phyloP scores from a whole-genome alignment of 306 rosid species.

The Cucurbita moschata region DNA sequence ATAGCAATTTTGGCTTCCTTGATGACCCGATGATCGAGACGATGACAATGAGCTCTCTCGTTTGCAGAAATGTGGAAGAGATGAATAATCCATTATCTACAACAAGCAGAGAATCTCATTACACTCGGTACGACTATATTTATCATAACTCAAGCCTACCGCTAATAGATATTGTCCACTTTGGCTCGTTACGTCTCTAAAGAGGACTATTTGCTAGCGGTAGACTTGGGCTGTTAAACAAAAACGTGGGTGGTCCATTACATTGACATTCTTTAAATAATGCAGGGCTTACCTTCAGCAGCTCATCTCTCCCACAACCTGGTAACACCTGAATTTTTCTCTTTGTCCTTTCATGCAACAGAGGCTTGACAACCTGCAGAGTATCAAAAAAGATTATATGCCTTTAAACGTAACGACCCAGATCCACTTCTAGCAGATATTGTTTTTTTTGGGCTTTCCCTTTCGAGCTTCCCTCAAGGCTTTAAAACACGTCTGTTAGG shows the following conservation, averaged over 20 bases:
- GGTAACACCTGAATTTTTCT: constrained; percentile 71
- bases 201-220: too few relatives aligned
- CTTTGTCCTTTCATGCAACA: constrained; percentile 88
- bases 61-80: constrained; percentile 85
- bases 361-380: constrained; percentile 77
- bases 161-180: too few relatives aligned
- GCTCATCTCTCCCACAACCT: constrained; percentile 81
- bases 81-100: constrained; percentile 77
- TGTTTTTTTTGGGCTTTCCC: too few relatives aligned
- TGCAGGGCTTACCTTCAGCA: constrained; percentile 44
- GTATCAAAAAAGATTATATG: neutral
- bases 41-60: constrained; percentile 71
- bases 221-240: too few relatives aligned
- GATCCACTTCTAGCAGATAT: too few relatives aligned
- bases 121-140: neutral
- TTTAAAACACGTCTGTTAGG: too few relatives aligned
- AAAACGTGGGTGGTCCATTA: neutral
- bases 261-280: neutral
- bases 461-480: too few relatives aligned
- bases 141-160: too few relatives aligned
- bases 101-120: constrained; percentile 12
- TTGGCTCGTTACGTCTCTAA: too few relatives aligned
- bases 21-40: constrained; percentile 33
- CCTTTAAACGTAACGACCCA: too few relatives aligned
- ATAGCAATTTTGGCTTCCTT: constrained; percentile 47